Conservation (phyloP, 352 stramenopile genomes). For the Pythium phragmiticola region DNA sequence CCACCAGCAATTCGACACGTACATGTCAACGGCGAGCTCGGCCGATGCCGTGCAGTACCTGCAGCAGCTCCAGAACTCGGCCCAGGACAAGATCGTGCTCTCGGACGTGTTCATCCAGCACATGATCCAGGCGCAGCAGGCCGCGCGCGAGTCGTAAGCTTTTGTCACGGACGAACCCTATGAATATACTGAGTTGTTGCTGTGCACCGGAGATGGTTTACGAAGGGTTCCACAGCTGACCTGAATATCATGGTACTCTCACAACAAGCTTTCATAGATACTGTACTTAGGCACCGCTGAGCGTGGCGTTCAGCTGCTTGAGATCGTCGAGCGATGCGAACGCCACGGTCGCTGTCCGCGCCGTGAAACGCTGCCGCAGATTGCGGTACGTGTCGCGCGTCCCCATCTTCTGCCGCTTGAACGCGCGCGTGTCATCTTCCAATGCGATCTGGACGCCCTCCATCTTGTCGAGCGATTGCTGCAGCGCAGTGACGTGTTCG, state of each 20-base stretch:
- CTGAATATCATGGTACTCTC: not conserved
- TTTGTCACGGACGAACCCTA: not conserved
- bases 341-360: conserved; percentile 40
- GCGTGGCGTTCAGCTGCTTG: conserved; percentile 35
- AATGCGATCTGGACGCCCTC: conserved; percentile 41
- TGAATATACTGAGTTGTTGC: not conserved
- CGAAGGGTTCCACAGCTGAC: too few species aligned
- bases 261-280: conserved; percentile 7
- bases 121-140: conserved; percentile 79
- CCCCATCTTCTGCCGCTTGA: conserved; percentile 53
- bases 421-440: conserved; percentile 47
- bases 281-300: conserved; percentile 10
- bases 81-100: conserved; percentile 86
- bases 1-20: conserved; percentile 76
- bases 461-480: conserved; percentile 49
- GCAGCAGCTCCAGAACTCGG: conserved; percentile 83
- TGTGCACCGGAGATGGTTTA: too few species aligned
- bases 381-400: conserved; percentile 49
- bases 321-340: conserved; percentile 59
- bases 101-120: conserved; percentile 86
- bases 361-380: conserved; percentile 50
- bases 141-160: conserved; percentile 68
- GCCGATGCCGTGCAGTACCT: conserved; percentile 83
- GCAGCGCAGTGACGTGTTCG: conserved; percentile 41
- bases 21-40: conserved; percentile 69